Evolutionary conservation across 352 stramenopile genomes (phyloP).

Genomic region (Globisporangium lucens): DNA sequence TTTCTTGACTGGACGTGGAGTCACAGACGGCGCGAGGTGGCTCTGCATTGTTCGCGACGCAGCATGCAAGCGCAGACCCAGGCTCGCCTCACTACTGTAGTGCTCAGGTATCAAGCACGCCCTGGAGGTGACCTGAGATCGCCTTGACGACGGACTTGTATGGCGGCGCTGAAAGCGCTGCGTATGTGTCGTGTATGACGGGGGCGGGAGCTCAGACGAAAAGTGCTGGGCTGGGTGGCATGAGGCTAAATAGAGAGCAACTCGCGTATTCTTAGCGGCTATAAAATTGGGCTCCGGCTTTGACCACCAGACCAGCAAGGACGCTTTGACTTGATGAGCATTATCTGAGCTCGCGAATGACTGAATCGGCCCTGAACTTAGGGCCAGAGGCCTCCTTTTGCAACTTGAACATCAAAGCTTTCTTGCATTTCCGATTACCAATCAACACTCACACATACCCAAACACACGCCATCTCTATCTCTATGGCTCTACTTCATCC

Average conservation of each 20-base stretch:
- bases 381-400: background rate
- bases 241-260: background rate
- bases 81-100: too few relatives aligned
- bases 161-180: background rate
- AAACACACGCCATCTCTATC: background rate
- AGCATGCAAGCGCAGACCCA: background rate
- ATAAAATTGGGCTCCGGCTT: background rate
- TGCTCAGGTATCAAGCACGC: background rate
- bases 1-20: constrained; percentile 51
- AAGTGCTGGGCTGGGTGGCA: background rate
- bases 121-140: background rate
- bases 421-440: constrained; percentile 1
- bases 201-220: background rate
- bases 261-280: background rate
- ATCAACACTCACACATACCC: background rate
- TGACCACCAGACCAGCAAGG: background rate
- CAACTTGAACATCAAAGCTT: background rate
- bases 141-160: background rate
- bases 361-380: background rate
- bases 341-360: background rate
- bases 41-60: constrained; percentile 14
- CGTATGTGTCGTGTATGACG: background rate
- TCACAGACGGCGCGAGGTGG: constrained; percentile 60
- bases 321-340: background rate
- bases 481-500: background rate